phyloP scores from a whole-genome alignment of 805 yeast species.

The Hanseniaspora mollemarum region DNA sequence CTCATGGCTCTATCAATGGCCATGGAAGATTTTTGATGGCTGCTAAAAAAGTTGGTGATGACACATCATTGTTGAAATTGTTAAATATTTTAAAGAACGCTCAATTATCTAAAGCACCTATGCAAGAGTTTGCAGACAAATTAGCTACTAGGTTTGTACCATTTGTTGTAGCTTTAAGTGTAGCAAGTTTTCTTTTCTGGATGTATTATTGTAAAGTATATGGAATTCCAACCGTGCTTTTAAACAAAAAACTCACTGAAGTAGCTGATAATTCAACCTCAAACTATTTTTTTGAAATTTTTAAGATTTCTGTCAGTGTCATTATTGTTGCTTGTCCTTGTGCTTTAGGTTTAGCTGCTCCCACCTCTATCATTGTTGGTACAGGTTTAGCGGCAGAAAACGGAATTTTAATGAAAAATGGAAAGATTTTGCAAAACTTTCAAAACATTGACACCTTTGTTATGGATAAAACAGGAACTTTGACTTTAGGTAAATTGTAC shows the following conservation, averaged over 20 bases:
- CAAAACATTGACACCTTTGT: conserved; percentile 52
- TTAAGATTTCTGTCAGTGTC: conserved; percentile 78
- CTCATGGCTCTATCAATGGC: conserved; percentile 89
- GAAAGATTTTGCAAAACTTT: conserved; percentile 71
- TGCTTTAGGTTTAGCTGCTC: conserved; percentile 93
- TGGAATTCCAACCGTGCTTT: conserved; percentile 41
- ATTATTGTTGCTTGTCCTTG: conserved; percentile 98
- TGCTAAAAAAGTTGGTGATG: conserved; percentile 64
- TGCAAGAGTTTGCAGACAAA: conserved; percentile 77
- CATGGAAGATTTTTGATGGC: conserved; percentile 56
- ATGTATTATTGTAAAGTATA: conserved; percentile 30
- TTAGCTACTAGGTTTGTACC: conserved; percentile 83
- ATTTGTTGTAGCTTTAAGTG: conserved; percentile 47
- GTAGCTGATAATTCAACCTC: conserved; percentile 21
- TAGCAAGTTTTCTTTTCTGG: conserved; percentile 61
- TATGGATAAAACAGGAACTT: conserved; percentile 93
- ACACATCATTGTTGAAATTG: conserved; percentile 78
- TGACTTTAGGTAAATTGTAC: conserved; percentile 73
- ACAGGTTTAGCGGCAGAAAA: conserved; percentile 88
- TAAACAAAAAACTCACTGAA: conserved; percentile 19
- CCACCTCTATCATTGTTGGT: conserved; percentile 98
- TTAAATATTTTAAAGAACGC: conserved; percentile 80
- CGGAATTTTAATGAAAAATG: conserved; percentile 89
- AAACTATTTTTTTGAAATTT: conserved; percentile 54
- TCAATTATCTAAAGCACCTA: conserved; percentile 78